These are phyloP conservation scores for Platanthera guangdongensis DNA, from an alignment of 106 monocot genomes.

Conservation along the genomic window DNA sequence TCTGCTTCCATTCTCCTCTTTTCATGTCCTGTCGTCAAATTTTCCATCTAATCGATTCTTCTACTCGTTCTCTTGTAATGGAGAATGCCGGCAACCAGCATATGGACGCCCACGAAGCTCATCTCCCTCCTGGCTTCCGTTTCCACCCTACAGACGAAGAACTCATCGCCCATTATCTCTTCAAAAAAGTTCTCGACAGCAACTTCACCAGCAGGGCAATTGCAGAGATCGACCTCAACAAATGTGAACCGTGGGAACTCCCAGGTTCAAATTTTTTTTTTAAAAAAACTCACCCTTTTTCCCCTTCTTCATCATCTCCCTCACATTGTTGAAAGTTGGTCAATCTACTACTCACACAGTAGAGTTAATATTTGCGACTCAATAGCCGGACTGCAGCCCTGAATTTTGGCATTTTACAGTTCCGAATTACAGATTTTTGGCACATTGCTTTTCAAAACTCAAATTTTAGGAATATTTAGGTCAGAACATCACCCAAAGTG, in stretches of 20 bases:
- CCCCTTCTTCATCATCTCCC: not conserved
- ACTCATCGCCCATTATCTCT: conserved; percentile 78
- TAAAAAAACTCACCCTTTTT: not conserved
- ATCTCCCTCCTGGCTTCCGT: conserved; percentile 84
- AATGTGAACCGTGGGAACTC: conserved; percentile 95
- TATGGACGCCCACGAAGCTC: conserved; percentile 19
- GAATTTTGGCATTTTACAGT: too few relatives aligned
- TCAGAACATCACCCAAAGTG: too few relatives aligned
- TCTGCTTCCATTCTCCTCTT: not conserved
- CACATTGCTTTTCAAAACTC: too few relatives aligned
- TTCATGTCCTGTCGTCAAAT: not conserved
- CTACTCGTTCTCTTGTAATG: not conserved
- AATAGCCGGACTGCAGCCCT: too few relatives aligned
- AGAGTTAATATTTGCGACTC: too few relatives aligned
- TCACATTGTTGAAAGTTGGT: too few relatives aligned
- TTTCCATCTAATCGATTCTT: not conserved
- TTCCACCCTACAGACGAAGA: conserved; percentile 99
- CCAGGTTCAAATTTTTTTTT: conserved; percentile 32
- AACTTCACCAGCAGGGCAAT: conserved; percentile 74
- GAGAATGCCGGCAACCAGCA: conserved; percentile 16
- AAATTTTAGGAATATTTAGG: too few relatives aligned
- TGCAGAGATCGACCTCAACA: conserved; percentile 96
- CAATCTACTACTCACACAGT: not conserved
- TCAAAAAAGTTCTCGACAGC: conserved; percentile 73
- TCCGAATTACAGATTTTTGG: too few relatives aligned